Evolutionary conservation across 2,329 filamentous ascomycete species (phyloP).

Genomic region (Cadophora luteo-olivacea): DNA sequence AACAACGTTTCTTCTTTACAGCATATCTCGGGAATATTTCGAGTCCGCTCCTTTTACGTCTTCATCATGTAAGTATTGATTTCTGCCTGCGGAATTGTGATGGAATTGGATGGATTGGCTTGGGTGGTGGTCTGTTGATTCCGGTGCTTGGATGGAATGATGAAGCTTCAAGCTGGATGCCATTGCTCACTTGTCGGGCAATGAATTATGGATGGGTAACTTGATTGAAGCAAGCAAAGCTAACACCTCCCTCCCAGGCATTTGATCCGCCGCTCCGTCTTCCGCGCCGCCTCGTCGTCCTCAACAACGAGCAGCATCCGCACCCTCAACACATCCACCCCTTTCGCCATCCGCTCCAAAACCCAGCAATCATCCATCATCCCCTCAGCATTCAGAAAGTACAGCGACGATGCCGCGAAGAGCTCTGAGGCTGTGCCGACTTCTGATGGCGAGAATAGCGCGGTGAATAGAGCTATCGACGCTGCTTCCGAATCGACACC

Average conservation of each 20-base stretch:
- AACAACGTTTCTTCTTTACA: not conserved
- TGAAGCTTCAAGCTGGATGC: not conserved
- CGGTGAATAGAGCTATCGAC: slow-evolving; percentile 36
- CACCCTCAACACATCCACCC: slow-evolving; percentile 48
- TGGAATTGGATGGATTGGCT: not conserved
- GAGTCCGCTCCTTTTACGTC: slow-evolving; percentile 26
- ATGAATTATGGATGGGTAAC: not conserved
- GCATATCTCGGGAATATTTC: not conserved
- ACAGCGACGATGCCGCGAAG: slow-evolving; percentile 50
- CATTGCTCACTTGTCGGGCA: not conserved
- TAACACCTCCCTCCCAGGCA: slow-evolving; percentile 38
- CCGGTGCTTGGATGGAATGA: slow-evolving; percentile 1
- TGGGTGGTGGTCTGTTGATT: not conserved
- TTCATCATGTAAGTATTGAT: slow-evolving; percentile 39
- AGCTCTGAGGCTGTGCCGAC: slow-evolving; percentile 18
- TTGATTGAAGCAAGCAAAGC: slow-evolving; percentile 17
- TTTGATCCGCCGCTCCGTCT: slow-evolving; percentile 60
- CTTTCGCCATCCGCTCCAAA: slow-evolving; percentile 45
- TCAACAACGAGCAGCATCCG: slow-evolving; percentile 48
- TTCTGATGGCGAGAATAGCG: slow-evolving; percentile 38
- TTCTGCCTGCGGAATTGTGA: not conserved
- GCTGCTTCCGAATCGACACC: slow-evolving; percentile 33
- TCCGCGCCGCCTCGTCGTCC: slow-evolving; percentile 57
- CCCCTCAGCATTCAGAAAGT: slow-evolving; percentile 51
- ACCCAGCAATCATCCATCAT: slow-evolving; percentile 45